phyloP scores from a whole-genome alignment of 106 monocot genomes.

The Gastrodia elata region DNA sequence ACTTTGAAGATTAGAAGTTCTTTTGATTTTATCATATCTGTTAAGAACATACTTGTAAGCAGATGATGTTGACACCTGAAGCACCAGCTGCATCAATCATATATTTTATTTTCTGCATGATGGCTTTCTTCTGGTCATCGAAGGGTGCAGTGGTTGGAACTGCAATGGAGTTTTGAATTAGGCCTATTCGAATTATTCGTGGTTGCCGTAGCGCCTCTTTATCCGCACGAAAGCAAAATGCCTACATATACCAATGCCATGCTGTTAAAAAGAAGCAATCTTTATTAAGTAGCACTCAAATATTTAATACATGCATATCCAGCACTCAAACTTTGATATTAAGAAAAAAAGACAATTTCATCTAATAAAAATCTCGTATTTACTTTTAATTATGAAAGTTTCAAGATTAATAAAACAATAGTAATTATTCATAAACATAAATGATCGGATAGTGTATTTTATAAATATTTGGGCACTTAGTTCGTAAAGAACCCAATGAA shows the following conservation, averaged over 20 bases:
- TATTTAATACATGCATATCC: too few species aligned
- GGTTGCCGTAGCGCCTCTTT: constrained; percentile 65
- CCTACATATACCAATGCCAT: constrained; percentile 26
- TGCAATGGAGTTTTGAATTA: constrained; percentile 85
- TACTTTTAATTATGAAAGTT: too few species aligned
- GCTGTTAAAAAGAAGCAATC: neutral
- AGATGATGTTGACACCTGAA: constrained; percentile 81
- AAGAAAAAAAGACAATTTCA: too few species aligned
- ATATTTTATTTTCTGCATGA: constrained; percentile 60
- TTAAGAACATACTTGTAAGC: constrained; percentile 59
- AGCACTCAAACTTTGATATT: too few species aligned
- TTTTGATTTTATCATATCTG: neutral
- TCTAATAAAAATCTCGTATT: too few species aligned
- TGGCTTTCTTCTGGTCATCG: constrained; percentile 71
- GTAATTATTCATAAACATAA: too few species aligned
- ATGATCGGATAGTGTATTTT: too few species aligned
- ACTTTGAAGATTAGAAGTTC: neutral
- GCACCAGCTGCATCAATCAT: constrained; percentile 93
- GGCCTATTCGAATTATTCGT: constrained; percentile 66
- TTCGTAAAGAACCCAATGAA: too few species aligned
- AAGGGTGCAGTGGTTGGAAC: constrained; percentile 69
- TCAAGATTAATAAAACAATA: too few species aligned
- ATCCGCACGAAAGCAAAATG: constrained; percentile 62
- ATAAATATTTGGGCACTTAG: too few species aligned
- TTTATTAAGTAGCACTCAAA: too few species aligned